phyloP scores from a whole-genome alignment of 2,329 filamentous ascomycete genomes.

The Diaporthe eres region DNA sequence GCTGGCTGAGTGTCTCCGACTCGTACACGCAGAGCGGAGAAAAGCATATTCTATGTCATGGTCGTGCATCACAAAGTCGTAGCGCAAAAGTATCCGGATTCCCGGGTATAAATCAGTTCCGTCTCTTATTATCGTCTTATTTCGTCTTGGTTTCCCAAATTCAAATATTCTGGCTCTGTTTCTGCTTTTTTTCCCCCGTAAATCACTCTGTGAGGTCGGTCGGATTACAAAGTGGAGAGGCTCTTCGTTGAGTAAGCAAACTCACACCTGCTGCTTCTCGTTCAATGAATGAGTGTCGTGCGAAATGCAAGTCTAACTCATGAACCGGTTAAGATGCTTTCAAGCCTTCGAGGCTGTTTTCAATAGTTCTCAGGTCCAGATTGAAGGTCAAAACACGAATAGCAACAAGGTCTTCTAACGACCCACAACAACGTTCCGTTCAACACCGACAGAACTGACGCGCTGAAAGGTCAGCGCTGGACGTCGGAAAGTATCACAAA shows the following conservation, averaged over 20 bases:
- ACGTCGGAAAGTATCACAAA: not conserved
- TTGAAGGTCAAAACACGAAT: too few species aligned
- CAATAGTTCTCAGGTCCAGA: not conserved
- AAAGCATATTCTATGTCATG: slow-evolving; percentile 19
- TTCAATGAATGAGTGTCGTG: not conserved
- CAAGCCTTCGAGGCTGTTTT: too few species aligned
- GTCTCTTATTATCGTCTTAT: not conserved
- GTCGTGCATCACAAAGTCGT: not conserved
- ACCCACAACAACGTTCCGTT: too few species aligned
- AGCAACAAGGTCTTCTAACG: too few species aligned
- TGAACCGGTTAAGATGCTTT: not conserved
- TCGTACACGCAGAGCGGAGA: not conserved
- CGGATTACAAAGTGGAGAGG: too few species aligned
- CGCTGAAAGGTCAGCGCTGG: too few species aligned
- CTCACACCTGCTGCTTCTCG: too few species aligned
- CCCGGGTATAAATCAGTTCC: not conserved
- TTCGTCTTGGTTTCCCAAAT: not conserved
- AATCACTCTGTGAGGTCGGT: too few species aligned
- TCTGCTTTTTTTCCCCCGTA: not conserved
- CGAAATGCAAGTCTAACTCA: not conserved
- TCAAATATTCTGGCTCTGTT: not conserved
- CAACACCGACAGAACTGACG: too few species aligned
- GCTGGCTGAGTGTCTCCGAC: not conserved
- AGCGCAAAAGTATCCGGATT: slow-evolving; percentile 1
- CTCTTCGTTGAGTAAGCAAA: not conserved